Percentiles rank a stretch among this genome's conserved stretches.
phyloP scores from a whole-genome alignment of 2,329 filamentous ascomycete species.

The Thermochaetoides dissita region DNA sequence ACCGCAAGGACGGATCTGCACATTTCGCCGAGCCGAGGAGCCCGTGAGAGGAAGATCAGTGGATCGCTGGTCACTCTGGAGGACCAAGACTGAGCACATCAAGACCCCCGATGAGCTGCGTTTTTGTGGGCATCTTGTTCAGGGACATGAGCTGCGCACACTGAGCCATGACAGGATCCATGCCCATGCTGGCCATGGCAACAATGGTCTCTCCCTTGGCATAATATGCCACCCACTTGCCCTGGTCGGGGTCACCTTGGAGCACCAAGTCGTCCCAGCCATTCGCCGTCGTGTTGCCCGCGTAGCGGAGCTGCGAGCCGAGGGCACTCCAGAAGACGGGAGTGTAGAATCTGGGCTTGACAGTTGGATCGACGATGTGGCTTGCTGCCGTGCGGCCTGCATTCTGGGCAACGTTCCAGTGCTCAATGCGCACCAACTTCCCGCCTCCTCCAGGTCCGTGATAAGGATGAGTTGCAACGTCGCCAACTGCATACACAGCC shows the following conservation, averaged over 20 bases:
- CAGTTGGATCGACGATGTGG: slow-evolving; percentile 55
- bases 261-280: slow-evolving; percentile 82
- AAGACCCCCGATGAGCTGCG: slow-evolving; percentile 51
- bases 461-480: slow-evolving; percentile 93
- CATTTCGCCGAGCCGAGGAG: too few species aligned
- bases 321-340: slow-evolving; percentile 96
- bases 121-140: slow-evolving; percentile 72
- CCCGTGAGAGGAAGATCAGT: too few species aligned
- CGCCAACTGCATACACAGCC: slow-evolving; percentile 83
- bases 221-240: slow-evolving; percentile 83
- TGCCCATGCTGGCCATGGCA: slow-evolving; percentile 80
- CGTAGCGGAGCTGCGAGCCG: slow-evolving; percentile 80
- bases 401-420: slow-evolving; percentile 98
- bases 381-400: slow-evolving; percentile 66
- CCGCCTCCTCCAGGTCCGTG: slow-evolving; percentile 73
- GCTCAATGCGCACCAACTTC: slow-evolving; percentile 69
- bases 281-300: slow-evolving; percentile 59
- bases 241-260: slow-evolving; percentile 59
- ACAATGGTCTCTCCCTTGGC: slow-evolving; percentile 74
- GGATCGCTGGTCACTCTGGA: slow-evolving; percentile 17
- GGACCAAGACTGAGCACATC: slow-evolving; percentile 33
- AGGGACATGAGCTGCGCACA: slow-evolving; percentile 71
- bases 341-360: slow-evolving; percentile 59
- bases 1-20: too few species aligned
- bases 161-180: slow-evolving; percentile 76